phyloP scores from a whole-genome alignment of 78 protist genomes.

The Tieghemostelium lacteum region DNA sequence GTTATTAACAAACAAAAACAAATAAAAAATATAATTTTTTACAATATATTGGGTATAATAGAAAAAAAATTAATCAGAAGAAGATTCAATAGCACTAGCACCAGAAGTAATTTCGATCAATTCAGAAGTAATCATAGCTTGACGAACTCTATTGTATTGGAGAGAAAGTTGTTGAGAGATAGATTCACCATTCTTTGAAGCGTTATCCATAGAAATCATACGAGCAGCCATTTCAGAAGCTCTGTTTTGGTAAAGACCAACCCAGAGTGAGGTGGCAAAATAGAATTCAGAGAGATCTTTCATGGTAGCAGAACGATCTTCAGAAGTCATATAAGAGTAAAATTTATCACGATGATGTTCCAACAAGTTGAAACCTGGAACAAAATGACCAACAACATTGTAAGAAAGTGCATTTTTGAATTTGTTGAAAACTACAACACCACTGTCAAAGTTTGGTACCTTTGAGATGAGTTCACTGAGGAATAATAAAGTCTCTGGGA shows the following conservation, averaged over 20 bases:
- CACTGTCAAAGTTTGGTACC: slow-evolving; percentile 57
- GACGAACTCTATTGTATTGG: slow-evolving; percentile 79
- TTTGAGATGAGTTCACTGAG: slow-evolving; percentile 18
- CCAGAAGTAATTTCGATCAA: slow-evolving; percentile 74
- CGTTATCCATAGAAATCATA: slow-evolving; percentile 77
- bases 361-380: slow-evolving; percentile 71
- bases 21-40: no score
- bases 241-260: slow-evolving; percentile 61
- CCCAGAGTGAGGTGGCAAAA: slow-evolving; percentile 47
- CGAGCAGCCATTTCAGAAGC: slow-evolving; percentile 77
- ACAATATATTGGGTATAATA: no score
- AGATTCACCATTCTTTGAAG: slow-evolving; percentile 78
- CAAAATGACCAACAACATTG: slow-evolving; percentile 28
- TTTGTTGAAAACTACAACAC: slow-evolving; percentile 62
- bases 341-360: slow-evolving; percentile 65
- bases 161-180: slow-evolving; percentile 59
- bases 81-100: slow-evolving; percentile 74
- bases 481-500: slow-evolving; percentile 48
- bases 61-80: no score
- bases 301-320: slow-evolving; percentile 73
- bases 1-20: no score
- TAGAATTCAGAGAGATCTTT: slow-evolving; percentile 75
- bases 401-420: slow-evolving; percentile 71
- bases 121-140: slow-evolving; percentile 75
- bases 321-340: slow-evolving; percentile 40